Evolutionary conservation across 2,329 filamentous ascomycete species (phyloP).

Genomic region (Metarhizium robertsii): DNA sequence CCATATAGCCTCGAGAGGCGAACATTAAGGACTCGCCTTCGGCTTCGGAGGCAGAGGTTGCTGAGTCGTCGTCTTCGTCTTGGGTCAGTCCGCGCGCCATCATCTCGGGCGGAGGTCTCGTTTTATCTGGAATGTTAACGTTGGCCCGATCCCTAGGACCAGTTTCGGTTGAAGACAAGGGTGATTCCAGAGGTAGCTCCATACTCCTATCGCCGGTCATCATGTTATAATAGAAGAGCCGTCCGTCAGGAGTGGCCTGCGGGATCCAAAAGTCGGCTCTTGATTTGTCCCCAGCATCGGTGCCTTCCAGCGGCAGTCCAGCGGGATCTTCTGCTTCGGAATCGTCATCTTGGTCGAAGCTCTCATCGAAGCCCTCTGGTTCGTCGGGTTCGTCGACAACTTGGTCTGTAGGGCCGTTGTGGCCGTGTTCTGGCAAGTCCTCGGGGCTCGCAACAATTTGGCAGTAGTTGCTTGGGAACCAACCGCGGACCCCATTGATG

Average conservation of each 20-base stretch:
- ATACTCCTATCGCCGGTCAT: constrained; percentile 91
- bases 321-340: constrained; percentile 50
- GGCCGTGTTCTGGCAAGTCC: constrained; percentile 55
- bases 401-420: constrained; percentile 44
- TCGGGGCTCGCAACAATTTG: constrained; percentile 70
- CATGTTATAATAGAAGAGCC: constrained; percentile 96
- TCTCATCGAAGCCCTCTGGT: constrained; percentile 57
- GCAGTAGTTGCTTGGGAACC: constrained; percentile 99
- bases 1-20: constrained; percentile 58
- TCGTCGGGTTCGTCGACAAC: constrained; percentile 55
- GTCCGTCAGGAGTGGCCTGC: constrained; percentile 86
- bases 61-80: constrained; percentile 84
- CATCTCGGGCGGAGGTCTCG: constrained; percentile 80
- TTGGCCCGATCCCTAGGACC: constrained; percentile 86
- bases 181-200: constrained; percentile 89
- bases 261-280: constrained; percentile 98
- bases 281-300: constrained; percentile 56
- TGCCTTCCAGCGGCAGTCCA: constrained; percentile 60
- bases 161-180: constrained; percentile 67
- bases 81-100: constrained; percentile 75
- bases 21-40: constrained; percentile 66
- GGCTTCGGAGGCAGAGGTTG: constrained; percentile 73
- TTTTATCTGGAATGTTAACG: constrained; percentile 79
- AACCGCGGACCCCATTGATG: constrained; percentile 91
- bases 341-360: constrained; percentile 57